Evolutionary conservation across 2,329 filamentous ascomycete genomes (phyloP), one percentile per base, ranked within the genome.

Genomic region (Zopfia rhizophila): DNA sequence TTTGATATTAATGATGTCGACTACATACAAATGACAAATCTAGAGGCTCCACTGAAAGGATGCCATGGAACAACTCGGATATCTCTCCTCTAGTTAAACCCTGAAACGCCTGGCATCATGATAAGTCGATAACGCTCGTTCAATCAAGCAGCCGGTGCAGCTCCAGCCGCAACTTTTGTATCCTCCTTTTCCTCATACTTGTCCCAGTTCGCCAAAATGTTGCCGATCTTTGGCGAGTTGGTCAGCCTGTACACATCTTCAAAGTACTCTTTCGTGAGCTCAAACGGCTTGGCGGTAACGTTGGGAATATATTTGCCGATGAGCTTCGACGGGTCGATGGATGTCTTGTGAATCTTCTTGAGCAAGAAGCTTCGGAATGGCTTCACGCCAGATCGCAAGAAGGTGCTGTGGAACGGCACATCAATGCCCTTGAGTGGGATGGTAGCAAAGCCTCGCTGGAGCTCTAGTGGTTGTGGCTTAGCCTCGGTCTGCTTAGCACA

Each of bases 311-410:
- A 99, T 78, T 99, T 99, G 66, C 94, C 94, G 60, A 99, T 83
- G 66, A 99, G 78, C 82, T 97, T 97, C 72, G 90, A 89, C 4
- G 94, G 94, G 72, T 99, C 94, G 72, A 99, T 97, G 41, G 90
- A 95, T 17, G 92, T 97, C 85, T 96, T 96, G 83, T 97, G 91
- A 79, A 99, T 97, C 85, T 99, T 99, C 89, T 97, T 99, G 63
- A 97, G 87, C 70, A 99, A 76, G 85, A 99, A 99, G 31, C 88
- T 93, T 59, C 94, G 85, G 91, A 99, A 99, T 33, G 95, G 94
- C 82, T 99, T 99, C 74, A 99, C 94, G 65, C 94, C 95, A 27
- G 91, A 96, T 44, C 95, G 90, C 76, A 99, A 78, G 82, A 99
- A 99, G 13, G 94, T 99, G 62, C 89, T 94, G 82, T 99, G 94